Base-by-base conservation (phyloP, 805 yeast genomes). In the Wickerhamomyces queroliae region DNA sequence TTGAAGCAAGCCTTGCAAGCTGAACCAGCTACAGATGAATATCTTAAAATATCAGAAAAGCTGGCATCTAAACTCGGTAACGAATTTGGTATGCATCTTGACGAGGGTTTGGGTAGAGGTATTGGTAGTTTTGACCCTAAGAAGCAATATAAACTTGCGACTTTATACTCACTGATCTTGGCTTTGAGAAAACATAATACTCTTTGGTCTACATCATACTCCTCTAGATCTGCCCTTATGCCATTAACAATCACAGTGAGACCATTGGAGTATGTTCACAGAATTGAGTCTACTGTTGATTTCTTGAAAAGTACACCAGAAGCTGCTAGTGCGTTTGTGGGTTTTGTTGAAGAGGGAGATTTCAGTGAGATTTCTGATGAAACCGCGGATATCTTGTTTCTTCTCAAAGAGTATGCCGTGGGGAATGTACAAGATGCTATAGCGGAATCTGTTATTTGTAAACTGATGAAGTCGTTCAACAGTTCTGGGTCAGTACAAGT, bases 331-430 rank as follows among this genome's bases (percentile, higher is more conserved):
- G 30, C 40, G 7, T 53, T 72, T 32, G 26, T 43, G 2, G 51
- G 50, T 10, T 51, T 47, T 8, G 43, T 63, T 26, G 29, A 42
- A 9, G 22, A 30, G 0, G 37, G 50, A 3, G 38, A 45, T 21
- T 23, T 23, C 2, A 24, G 33, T 3, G 29, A 50, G 2, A 27
- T 26, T 1, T 24, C 31, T 1, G n/a, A 13, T 3, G 18, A 26
- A 8, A 67, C 61, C 42, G 55, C 64, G 0, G 65, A 67, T 2
- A 58, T 74, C 4, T 51, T 80, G 12, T 62, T 61, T 17, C 45
- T 81, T 35, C 52, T 83, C 39, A 72, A 70, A 43, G 74, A 75
- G 31, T 82, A 75, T 53, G 68, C 76, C 3, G 73, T 76, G 7
- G 82, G 79, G 0, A 77, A 79, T 35, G 50, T 72, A 24, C 52